Evolutionary conservation across 208 protist species (phyloP), one percentile per base, ranked within the genome.

Genomic region (Zelonia costaricensis): DNA sequence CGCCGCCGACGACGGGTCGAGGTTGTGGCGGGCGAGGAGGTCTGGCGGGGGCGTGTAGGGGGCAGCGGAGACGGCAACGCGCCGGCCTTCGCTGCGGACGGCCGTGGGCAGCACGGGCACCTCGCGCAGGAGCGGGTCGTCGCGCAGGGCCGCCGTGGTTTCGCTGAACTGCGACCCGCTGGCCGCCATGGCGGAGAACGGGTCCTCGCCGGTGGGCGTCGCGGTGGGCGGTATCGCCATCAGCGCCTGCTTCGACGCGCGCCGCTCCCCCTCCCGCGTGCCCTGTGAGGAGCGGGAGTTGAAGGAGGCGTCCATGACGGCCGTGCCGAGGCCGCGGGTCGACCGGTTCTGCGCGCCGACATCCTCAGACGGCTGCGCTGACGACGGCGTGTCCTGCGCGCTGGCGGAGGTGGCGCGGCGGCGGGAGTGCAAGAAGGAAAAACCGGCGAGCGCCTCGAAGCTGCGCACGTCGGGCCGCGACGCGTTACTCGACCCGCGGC

Each of bases 31-130:
- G 15, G 16, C 53, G 55, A 33, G 38, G 4, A 58, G 12, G 3
- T 49, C 49, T 7, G 33, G 33, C 7, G 65, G 65, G 3, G 49
- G 22, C 22, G 7, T 47, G 49, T 54, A 79, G 1, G 81, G 72
- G 6, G 76, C 80, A 16, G 87, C 84, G 10, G 81, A 89, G 15
- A 93, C 78, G 12, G 84, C 87, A 0, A 78, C 73, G 25, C 87
- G 87, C 1, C 87, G 67, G 4, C 82, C 76, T 38, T 78, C 77
- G 8, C 64, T 48, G 3, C 52, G 60, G 27, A 74, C 60, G 15
- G 30, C 59, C 1, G 40, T 54, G 6, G 80, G 72, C 22, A 79
- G 49, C 1, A 36, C 0, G 16, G 73, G 61, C 25, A 42, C 46
- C 30, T 67, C 73, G 38, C 25, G 16, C 38, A 66, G 31, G 18